These are phyloP conservation scores for Delphinella strobiligena DNA, from an alignment of 2,329 filamentous ascomycete genomes.

Conservation along the genomic window DNA sequence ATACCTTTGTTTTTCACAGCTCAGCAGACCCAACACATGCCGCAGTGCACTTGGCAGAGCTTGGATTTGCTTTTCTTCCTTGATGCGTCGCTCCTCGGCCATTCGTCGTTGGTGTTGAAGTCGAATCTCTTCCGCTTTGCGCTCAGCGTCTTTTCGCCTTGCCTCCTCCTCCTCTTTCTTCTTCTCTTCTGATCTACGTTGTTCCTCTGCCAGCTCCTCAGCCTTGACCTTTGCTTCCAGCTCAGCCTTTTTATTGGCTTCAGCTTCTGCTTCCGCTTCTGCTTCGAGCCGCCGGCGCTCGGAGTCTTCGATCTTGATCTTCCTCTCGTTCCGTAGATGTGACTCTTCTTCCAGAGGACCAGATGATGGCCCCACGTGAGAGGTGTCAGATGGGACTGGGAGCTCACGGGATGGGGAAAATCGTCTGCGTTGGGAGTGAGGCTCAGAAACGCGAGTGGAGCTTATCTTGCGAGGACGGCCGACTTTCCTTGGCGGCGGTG, in stretches of 20 bases:
- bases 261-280: slow-evolving; percentile 13
- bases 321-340: slow-evolving; percentile 9
- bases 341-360: slow-evolving; percentile 8
- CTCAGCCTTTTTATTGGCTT: slow-evolving; percentile 12
- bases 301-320: slow-evolving; percentile 10
- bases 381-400: slow-evolving; percentile 14
- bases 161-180: slow-evolving; percentile 10
- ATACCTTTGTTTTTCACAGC: slow-evolving; percentile 4
- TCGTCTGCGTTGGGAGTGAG: slow-evolving; percentile 14
- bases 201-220: slow-evolving; percentile 15
- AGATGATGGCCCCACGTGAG: slow-evolving; percentile 11
- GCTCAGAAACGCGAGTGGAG: slow-evolving; percentile 13
- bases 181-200: slow-evolving; percentile 15
- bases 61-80: slow-evolving; percentile 6
- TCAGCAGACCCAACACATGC: slow-evolving; percentile 6
- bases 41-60: slow-evolving; percentile 9
- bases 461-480: slow-evolving; percentile 18
- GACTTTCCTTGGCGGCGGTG: slow-evolving; percentile 15
- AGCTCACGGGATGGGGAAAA: slow-evolving; percentile 16
- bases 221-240: slow-evolving; percentile 12
- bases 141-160: slow-evolving; percentile 12
- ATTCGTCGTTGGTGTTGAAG: slow-evolving; percentile 10
- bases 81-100: slow-evolving; percentile 9
- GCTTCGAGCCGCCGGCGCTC: slow-evolving; percentile 12
- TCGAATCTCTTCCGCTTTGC: slow-evolving; percentile 15